Evolutionary conservation across 495 filamentous ascomycete genomes (phyloP).

Genomic region (Hypomontagnella monticulosa): DNA sequence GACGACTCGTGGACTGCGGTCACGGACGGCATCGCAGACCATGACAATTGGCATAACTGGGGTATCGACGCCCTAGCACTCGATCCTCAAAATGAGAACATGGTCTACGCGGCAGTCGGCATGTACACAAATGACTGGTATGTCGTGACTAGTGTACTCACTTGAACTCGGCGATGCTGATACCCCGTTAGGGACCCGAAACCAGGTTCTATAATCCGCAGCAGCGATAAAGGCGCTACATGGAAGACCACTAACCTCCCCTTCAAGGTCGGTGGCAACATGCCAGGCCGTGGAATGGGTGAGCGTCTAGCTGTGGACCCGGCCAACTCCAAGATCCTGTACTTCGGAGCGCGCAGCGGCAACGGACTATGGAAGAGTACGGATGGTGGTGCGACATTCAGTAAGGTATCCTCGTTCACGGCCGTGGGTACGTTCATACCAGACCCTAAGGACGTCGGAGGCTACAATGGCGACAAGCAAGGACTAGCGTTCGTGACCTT

Average conservation of each 20-base stretch:
- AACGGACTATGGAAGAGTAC: constrained; percentile 70
- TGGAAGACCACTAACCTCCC: constrained; percentile 58
- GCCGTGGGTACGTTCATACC: constrained; percentile 59
- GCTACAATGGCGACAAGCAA: constrained; percentile 59
- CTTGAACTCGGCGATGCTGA: background rate
- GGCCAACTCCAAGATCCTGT: constrained; percentile 63
- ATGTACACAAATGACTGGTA: constrained; percentile 68
- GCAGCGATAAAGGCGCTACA: constrained; percentile 60
- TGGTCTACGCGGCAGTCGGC: constrained; percentile 66
- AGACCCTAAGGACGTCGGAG: constrained; percentile 54
- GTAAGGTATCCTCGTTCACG: constrained; percentile 67
- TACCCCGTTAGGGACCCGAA: constrained; percentile 58
- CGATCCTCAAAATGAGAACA: constrained; percentile 62
- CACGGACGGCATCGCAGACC: constrained; percentile 60
- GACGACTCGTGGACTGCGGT: constrained; percentile 67
- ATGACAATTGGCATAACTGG: constrained; percentile 65
- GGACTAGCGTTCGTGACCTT: constrained; percentile 67
- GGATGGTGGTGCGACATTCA: constrained; percentile 64
- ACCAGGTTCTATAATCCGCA: constrained; percentile 61
- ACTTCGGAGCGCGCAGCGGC: constrained; percentile 68
- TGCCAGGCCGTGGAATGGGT: constrained; percentile 72
- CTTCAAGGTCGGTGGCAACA: constrained; percentile 71
- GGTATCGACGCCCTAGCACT: constrained; percentile 67
- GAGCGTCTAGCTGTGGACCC: constrained; percentile 71
- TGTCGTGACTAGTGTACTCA: background rate